Evolutionary conservation across 345 rosid genomes (phyloP), one percentile per base, ranked within the genome.

Genomic region (Eucalyptus lansdowneana): DNA sequence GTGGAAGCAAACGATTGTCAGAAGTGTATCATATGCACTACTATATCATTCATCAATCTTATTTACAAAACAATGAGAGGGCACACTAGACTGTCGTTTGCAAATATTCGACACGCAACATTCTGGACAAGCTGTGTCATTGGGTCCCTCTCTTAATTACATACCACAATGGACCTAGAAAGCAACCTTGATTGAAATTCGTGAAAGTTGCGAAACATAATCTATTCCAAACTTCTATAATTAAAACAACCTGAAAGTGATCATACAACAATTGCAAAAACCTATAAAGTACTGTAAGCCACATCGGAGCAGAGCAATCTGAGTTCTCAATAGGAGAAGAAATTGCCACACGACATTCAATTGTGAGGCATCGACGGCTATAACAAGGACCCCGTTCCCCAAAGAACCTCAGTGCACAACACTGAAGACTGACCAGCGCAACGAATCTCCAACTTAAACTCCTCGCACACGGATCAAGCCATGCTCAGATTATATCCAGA

Each of bases 371-470:
- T 37, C 2, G 1, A 37, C 12, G 2, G 0, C 45, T 37, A 56
- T 24, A 19, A 72, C 45, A 69, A 34, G 42, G 42, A 69, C 42
- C 24, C 19, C 11, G 1, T 31, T 34, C 42, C 42, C 80, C 24
- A 37, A 0, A 12, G 83, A 72, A 37, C 45, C 83, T 37, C 27
- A 11, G 5, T 5, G 0, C 1, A 0, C 45, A 19, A 37, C 27
- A 19, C 83, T 1, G 14, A 72, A 72, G 45, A 72, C 42, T 3
- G 27, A 37, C 14, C 45, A 72, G 83, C 2, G 6, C 83, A 72
- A 65, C 27, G 1, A 72, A 72, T 37, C 45, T 72, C 83, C 25
- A 37, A 37, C 81, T 72, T 11, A 37, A 72, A 37, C 44, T 72
- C 40, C 81, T 1, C 25, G 22, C 83, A 21, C 45, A 37, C 45